Percentiles rank a stretch among this genome's conserved stretches.
Evolutionary conservation across 1,284 basidiomycete species (phyloP).

Genomic region (Lentinus polychrous): DNA sequence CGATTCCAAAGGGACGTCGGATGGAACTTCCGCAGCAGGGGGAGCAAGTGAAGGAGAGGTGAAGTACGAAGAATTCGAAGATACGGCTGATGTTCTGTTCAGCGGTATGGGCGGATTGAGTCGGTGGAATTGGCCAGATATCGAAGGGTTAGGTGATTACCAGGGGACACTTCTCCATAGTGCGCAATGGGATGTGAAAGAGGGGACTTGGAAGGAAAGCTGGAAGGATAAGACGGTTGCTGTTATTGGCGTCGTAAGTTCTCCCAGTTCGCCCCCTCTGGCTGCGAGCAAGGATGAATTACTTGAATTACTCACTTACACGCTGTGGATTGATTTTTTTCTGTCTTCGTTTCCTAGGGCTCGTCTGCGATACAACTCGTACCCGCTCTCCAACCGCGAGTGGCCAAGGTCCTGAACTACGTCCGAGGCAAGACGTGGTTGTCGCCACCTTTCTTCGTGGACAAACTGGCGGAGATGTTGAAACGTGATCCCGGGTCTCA

Average conservation of each 20-base stretch:
- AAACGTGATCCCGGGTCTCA: slow-evolving; percentile 26
- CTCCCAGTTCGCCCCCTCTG: not conserved
- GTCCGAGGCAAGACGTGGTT: slow-evolving; percentile 62
- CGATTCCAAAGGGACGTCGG: no score
- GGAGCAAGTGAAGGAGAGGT: not conserved
- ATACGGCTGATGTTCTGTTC: slow-evolving; percentile 14
- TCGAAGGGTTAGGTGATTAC: slow-evolving; percentile 12
- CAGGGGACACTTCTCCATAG: slow-evolving; percentile 22
- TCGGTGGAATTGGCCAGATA: slow-evolving; percentile 15
- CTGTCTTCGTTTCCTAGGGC: slow-evolving; percentile 31
- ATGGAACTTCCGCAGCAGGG: not conserved
- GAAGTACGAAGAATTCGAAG: slow-evolving; percentile 14
- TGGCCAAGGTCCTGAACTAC: slow-evolving; percentile 46
- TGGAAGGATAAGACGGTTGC: slow-evolving; percentile 52
- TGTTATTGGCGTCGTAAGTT: slow-evolving; percentile 52
- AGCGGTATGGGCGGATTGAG: slow-evolving; percentile 9
- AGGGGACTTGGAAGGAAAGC: slow-evolving; percentile 38
- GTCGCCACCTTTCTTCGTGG: slow-evolving; percentile 38
- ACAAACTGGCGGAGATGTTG: slow-evolving; percentile 32
- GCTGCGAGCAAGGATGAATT: not conserved
- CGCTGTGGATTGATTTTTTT: no score
- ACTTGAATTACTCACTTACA: slow-evolving; percentile 1
- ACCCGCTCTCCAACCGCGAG: slow-evolving; percentile 48
- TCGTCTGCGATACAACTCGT: slow-evolving; percentile 63
- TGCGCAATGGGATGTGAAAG: slow-evolving; percentile 47